A percentile compares a stretch with the other conserved stretches of the same genome.
phyloP scores from a whole-genome alignment of 352 stramenopile species.

The Plasmopara viticola region DNA sequence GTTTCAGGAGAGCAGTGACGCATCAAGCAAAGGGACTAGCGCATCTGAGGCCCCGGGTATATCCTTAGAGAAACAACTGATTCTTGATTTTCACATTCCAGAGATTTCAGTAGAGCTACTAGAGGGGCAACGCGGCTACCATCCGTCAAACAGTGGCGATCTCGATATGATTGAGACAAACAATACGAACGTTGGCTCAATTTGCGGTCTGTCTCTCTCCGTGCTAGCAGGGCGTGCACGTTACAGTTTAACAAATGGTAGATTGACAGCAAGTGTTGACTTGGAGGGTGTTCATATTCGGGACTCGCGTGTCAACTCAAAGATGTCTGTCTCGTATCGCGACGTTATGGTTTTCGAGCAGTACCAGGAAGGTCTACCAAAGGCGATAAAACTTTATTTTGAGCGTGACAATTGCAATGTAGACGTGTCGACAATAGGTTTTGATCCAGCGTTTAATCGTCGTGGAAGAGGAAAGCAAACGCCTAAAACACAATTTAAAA shows the following conservation, averaged over 20 bases:
- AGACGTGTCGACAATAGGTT: constrained; percentile 33
- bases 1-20: constrained; percentile 27
- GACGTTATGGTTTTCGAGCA: constrained; percentile 70
- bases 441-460: constrained; percentile 35
- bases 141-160: constrained; percentile 68
- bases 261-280: constrained; percentile 41
- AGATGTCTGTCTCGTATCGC: constrained; percentile 56
- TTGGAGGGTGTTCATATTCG: constrained; percentile 57
- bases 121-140: constrained; percentile 67
- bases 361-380: constrained; percentile 29
- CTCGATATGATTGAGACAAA: constrained; percentile 63
- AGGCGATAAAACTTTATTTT: constrained; percentile 64
- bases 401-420: constrained; percentile 36
- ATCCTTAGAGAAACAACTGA: constrained; percentile 46
- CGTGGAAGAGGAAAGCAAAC: constrained; percentile 18
- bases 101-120: constrained; percentile 79
- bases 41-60: constrained; percentile 29
- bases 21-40: constrained; percentile 24
- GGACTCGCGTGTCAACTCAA: constrained; percentile 52
- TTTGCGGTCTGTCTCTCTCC: constrained; percentile 54
- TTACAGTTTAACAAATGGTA: constrained; percentile 48
- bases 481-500: constrained; percentile 30
- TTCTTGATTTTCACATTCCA: constrained; percentile 52
- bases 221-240: constrained; percentile 36
- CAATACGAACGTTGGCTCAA: constrained; percentile 65